These are phyloP conservation scores for Microcera coccophila DNA, from an alignment of 2,329 filamentous ascomycete genomes.

Conservation along the genomic window DNA sequence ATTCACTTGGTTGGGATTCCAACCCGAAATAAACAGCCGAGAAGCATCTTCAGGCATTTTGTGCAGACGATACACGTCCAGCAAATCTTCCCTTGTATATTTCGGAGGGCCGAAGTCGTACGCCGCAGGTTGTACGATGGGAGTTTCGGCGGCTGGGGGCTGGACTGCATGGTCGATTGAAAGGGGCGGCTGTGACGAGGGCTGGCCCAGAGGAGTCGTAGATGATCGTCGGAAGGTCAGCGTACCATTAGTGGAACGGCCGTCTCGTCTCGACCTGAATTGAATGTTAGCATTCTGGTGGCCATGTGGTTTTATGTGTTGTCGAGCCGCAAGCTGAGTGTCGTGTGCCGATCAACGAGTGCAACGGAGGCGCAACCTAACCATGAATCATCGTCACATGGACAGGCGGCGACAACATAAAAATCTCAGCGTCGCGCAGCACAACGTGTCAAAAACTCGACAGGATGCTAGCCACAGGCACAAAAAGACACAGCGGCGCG, in stretches of 20 bases:
- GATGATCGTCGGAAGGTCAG: constrained; percentile 62
- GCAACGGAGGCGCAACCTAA: neutral
- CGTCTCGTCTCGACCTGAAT: constrained; percentile 55
- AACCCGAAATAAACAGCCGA: constrained; percentile 67
- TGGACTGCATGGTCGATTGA: constrained; percentile 39
- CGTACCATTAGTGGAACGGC: constrained; percentile 58
- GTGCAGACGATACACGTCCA: constrained; percentile 63
- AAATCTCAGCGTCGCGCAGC: neutral
- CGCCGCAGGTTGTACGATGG: constrained; percentile 29
- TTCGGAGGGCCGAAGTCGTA: constrained; percentile 47
- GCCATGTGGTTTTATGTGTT: neutral
- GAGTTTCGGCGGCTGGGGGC: constrained; percentile 34
- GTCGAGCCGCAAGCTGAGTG: neutral
- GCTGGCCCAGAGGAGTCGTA: constrained; percentile 49
- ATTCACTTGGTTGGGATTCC: constrained; percentile 73
- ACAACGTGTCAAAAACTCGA: neutral
- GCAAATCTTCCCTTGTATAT: constrained; percentile 75
- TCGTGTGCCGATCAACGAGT: neutral
- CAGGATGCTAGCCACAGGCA: neutral
- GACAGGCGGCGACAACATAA: neutral
- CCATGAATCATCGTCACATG: neutral
- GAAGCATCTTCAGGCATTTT: constrained; percentile 53
- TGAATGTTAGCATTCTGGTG: constrained; percentile 11
- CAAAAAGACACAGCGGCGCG: neutral
- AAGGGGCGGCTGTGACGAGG: constrained; percentile 35